Percentiles rank a stretch among this genome's conserved stretches.
These are phyloP conservation scores for Penicillium bialowiezense DNA, from an alignment of 495 filamentous ascomycete genomes.

Conservation along the genomic window DNA sequence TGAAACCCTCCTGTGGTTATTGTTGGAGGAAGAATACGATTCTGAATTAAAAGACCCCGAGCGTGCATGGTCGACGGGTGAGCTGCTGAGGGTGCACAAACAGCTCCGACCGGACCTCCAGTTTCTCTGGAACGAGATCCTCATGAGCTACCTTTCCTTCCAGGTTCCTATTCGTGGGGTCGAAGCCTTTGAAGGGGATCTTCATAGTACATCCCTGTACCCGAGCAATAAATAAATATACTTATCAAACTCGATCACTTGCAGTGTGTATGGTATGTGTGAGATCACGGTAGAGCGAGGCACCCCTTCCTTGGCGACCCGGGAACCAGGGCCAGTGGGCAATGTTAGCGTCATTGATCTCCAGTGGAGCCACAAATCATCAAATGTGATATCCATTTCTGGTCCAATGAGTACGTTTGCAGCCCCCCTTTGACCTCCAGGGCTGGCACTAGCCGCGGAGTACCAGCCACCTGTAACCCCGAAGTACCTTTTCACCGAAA, in stretches of 20 bases:
- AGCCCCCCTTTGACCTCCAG: not conserved
- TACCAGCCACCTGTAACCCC: not conserved
- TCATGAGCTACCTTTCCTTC: slow-evolving; percentile 41
- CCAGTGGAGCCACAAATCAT: not conserved
- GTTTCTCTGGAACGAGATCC: slow-evolving; percentile 42
- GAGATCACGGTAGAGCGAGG: too few relatives aligned
- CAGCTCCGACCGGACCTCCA: slow-evolving; percentile 39
- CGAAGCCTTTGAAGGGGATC: slow-evolving; percentile 34
- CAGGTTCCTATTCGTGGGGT: slow-evolving; percentile 30
- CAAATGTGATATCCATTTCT: too few relatives aligned
- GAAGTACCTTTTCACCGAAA: not conserved
- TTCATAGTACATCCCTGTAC: slow-evolving; percentile 7
- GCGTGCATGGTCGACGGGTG: slow-evolving; percentile 39
- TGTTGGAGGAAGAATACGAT: slow-evolving; percentile 39
- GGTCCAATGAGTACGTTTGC: not conserved
- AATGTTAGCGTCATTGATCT: slow-evolving; percentile 13
- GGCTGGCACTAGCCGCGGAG: not conserved
- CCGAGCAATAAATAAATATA: too few relatives aligned
- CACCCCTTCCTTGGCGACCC: slow-evolving; percentile 16
- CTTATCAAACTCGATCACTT: too few relatives aligned
- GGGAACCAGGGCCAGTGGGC: slow-evolving; percentile 14
- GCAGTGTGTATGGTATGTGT: too few relatives aligned
- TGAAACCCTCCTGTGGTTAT: slow-evolving; percentile 43
- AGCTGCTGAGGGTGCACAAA: slow-evolving; percentile 36
- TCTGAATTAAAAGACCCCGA: slow-evolving; percentile 36